These are phyloP conservation scores for Mycena capillaripes DNA, from an alignment of 768 basidiomycete genomes.

Conservation along the genomic window DNA sequence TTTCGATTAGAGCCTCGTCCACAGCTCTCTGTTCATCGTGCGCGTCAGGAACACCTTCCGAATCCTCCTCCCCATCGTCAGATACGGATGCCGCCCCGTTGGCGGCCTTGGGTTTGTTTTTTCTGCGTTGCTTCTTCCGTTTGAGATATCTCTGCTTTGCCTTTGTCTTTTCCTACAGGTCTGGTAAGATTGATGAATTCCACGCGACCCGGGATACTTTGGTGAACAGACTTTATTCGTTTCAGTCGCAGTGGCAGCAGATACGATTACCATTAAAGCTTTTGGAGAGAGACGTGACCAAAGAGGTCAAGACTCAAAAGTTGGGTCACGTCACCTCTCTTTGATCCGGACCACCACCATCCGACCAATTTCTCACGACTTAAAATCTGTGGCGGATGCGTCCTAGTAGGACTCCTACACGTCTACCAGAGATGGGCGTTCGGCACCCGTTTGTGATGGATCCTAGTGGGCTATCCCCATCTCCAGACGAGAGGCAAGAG, in stretches of 20 bases:
- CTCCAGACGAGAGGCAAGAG: too few species aligned
- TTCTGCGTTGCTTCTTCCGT: constrained; percentile 78
- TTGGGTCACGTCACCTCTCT: too few species aligned
- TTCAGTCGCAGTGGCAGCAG: constrained; percentile 2
- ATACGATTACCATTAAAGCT: constrained; percentile 6
- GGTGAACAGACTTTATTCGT: constrained; percentile 18
- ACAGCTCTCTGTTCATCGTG: constrained; percentile 38
- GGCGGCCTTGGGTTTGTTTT: constrained; percentile 49
- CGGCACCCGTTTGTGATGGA: too few species aligned
- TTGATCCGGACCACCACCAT: too few species aligned
- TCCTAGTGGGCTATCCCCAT: too few species aligned
- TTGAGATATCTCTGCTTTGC: constrained; percentile 82
- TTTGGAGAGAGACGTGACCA: neutral
- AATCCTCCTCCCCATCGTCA: constrained; percentile 41
- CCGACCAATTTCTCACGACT: too few species aligned
- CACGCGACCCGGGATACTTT: neutral
- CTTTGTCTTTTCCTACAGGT: constrained; percentile 69
- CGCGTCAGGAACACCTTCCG: constrained; percentile 40
- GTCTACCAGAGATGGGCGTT: too few species aligned
- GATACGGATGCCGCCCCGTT: constrained; percentile 36
- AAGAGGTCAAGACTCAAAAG: too few species aligned
- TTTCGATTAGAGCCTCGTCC: constrained; percentile 34
- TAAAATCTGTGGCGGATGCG: too few species aligned
- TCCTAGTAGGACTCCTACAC: too few species aligned
- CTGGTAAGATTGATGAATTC: constrained; percentile 40